A percentile compares a stretch with the other conserved stretches of the same genome.
Conservation (phyloP, 768 basidiomycete genomes). For the Agaricus blazei region DNA sequence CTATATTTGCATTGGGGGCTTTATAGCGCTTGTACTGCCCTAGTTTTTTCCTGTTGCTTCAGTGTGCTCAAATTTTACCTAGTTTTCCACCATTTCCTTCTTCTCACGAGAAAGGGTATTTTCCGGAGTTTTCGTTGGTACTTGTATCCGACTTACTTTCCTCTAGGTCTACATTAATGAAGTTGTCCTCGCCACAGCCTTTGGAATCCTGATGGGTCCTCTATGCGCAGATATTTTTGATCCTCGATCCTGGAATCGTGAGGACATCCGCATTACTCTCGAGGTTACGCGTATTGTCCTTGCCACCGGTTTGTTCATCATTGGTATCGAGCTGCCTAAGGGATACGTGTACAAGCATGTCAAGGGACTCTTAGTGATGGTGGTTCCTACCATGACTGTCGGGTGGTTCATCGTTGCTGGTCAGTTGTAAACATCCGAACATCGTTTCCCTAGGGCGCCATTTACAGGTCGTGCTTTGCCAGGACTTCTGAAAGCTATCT, state of each 20-base stretch:
- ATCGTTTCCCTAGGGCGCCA: neutral
- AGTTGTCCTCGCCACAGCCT: slow-evolving; percentile 83
- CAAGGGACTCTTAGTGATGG: slow-evolving; percentile 61
- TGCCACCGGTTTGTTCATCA: slow-evolving; percentile 88
- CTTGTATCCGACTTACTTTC: neutral
- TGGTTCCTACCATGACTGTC: slow-evolving; percentile 81
- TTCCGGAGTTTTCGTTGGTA: slow-evolving; percentile 1
- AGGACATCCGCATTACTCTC: slow-evolving; percentile 56
- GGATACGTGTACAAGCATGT: slow-evolving; percentile 81
- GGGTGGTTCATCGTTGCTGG: slow-evolving; percentile 79
- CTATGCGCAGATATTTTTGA: slow-evolving; percentile 67
- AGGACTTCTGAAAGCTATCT: slow-evolving; percentile 66
- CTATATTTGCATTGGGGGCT: slow-evolving; percentile 60
- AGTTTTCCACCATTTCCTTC: slow-evolving; percentile 85
- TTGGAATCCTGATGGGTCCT: slow-evolving; percentile 66
- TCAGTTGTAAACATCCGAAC: slow-evolving; percentile 18
- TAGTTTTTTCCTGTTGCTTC: neutral
- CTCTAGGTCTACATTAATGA: slow-evolving; percentile 82
- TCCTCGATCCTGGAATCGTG: slow-evolving; percentile 66
- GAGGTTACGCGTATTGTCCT: slow-evolving; percentile 88
- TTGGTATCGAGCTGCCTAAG: slow-evolving; percentile 88
- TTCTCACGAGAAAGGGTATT: slow-evolving; percentile 75
- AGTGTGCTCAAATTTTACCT: neutral
- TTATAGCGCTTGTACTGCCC: slow-evolving; percentile 33
- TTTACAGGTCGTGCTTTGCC: neutral